These are phyloP conservation scores for Anastatica hierochuntica DNA, from an alignment of 345 rosid species.

Conservation along the genomic window DNA sequence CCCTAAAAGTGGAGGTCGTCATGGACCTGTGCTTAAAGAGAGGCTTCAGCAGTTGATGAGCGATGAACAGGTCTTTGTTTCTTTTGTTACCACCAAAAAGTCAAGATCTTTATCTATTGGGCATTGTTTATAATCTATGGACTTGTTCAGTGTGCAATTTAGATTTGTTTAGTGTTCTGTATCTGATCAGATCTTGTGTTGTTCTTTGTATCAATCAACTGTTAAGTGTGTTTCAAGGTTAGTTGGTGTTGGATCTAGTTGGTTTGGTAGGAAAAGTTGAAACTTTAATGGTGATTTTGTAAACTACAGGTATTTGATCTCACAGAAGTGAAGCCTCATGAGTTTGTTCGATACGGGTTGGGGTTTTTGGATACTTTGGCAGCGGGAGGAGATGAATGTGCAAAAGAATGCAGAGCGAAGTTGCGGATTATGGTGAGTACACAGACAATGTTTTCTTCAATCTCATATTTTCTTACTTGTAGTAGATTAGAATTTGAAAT, in stretches of 20 bases:
- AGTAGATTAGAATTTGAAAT: not conserved
- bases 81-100: too few species aligned
- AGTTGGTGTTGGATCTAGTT: not conserved
- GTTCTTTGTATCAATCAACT: too few species aligned
- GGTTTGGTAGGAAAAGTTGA: not conserved
- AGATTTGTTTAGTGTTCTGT: too few species aligned
- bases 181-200: too few species aligned
- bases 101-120: too few species aligned
- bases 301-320: conserved; percentile 83
- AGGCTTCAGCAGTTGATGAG: conserved; percentile 73
- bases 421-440: conserved; percentile 67
- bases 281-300: not conserved
- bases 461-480: not conserved
- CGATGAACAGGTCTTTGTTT: conserved; percentile 55
- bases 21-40: conserved; percentile 71
- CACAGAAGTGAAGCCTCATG: conserved; percentile 65
- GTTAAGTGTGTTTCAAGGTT: too few species aligned
- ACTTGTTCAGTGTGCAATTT: too few species aligned
- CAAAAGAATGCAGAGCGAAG: conserved; percentile 65
- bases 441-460: not conserved
- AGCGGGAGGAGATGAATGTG: conserved; percentile 57
- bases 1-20: conserved; percentile 77
- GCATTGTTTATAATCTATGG: too few species aligned
- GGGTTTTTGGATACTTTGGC: conserved; percentile 63
- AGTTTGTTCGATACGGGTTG: conserved; percentile 69